A percentile compares a stretch with the other conserved stretches of the same genome.
These are phyloP conservation scores for Micractinium sp. DNA, from an alignment of 139 green algal species.

Conservation along the genomic window DNA sequence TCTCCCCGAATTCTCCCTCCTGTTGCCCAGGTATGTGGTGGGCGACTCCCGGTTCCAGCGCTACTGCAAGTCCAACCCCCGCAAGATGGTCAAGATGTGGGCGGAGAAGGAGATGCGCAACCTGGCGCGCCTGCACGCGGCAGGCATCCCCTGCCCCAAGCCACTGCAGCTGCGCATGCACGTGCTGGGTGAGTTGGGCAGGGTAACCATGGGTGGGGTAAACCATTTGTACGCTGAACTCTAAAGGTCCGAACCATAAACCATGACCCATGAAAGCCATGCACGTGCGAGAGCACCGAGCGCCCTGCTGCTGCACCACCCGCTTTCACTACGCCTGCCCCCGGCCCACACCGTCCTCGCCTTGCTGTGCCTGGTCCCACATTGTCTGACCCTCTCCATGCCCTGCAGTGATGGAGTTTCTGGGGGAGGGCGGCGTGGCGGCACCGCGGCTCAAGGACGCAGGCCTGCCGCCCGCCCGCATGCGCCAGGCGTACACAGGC, in stretches of 20 bases:
- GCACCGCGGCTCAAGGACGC: constrained; percentile 94
- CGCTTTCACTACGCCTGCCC: too few species aligned
- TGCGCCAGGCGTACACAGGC: constrained; percentile 70
- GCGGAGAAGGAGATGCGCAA: constrained; percentile 99
- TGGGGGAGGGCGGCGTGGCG: constrained; percentile 71
- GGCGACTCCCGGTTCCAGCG: constrained; percentile 95
- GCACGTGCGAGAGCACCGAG: too few species aligned
- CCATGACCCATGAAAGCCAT: neutral
- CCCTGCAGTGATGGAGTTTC: constrained; percentile 26
- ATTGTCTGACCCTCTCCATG: neutral
- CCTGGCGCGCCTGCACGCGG: constrained; percentile 74
- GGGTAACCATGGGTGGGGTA: too few species aligned
- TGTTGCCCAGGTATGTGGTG: constrained; percentile 86
- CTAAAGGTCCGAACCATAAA: too few species aligned
- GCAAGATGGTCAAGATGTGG: constrained; percentile 99
- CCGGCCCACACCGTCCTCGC: too few species aligned
- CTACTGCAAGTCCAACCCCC: constrained; percentile 95
- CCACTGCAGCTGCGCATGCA: constrained; percentile 91
- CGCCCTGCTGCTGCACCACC: neutral
- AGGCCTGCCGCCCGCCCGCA: constrained; percentile 65
- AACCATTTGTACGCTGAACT: neutral
- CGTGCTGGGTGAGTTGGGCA: constrained; percentile 70
- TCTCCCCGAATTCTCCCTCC: neutral
- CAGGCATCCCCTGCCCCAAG: constrained; percentile 83
- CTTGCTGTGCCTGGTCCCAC: neutral